These are phyloP conservation scores for Gnomoniopsis sp. DNA, from an alignment of 2,329 filamentous ascomycete genomes.

Conservation along the genomic window DNA sequence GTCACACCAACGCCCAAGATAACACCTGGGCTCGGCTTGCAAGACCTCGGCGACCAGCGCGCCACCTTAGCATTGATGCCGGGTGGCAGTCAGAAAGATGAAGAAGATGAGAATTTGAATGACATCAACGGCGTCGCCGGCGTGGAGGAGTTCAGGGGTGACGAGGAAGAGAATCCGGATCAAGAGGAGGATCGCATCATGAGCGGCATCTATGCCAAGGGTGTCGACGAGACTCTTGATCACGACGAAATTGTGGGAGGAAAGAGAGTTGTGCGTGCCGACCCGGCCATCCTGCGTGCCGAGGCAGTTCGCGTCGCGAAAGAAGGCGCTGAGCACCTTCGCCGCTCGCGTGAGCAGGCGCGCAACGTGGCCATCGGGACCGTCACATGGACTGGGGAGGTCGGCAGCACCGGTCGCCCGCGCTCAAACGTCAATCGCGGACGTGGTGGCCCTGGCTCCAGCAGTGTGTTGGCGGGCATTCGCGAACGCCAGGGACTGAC, in stretches of 20 bases:
- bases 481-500: conserved; percentile 53
- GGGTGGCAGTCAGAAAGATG: conserved; percentile 20
- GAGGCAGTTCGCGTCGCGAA: conserved; percentile 80
- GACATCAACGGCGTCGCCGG: conserved; percentile 53
- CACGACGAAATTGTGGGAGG: conserved; percentile 83
- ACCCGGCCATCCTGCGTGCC: conserved; percentile 72
- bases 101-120: conserved; percentile 29
- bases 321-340: conserved; percentile 72
- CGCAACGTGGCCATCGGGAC: conserved; percentile 73
- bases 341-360: conserved; percentile 69
- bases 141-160: conserved; percentile 59
- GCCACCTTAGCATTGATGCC: conserved; percentile 6
- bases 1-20: conserved; percentile 23
- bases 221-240: conserved; percentile 86
- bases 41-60: conserved; percentile 16
- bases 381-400: conserved; percentile 89
- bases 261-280: conserved; percentile 66
- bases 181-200: conserved; percentile 73
- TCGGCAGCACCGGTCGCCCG: conserved; percentile 73
- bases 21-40: conserved; percentile 14
- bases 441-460: conserved; percentile 50
- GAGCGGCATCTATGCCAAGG: conserved; percentile 82
- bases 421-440: conserved; percentile 45
- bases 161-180: conserved; percentile 39
- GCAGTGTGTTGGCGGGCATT: conserved; percentile 53